These are phyloP conservation scores for Eragrostis curvula DNA, from an alignment of 176 grass and related monocot genomes.

Conservation along the genomic window DNA sequence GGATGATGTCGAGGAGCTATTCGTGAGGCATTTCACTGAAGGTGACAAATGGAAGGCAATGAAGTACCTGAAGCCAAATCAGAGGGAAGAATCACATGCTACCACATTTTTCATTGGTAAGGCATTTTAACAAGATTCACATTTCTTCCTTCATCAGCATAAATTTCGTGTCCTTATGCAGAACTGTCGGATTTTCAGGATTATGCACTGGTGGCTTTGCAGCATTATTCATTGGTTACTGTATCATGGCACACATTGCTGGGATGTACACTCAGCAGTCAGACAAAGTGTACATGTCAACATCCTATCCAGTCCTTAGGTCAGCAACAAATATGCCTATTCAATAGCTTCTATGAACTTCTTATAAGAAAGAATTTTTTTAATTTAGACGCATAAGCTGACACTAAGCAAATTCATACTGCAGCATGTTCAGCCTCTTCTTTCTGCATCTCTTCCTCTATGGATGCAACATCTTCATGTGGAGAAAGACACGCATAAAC, in stretches of 20 bases:
- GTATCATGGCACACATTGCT: slow-evolving; percentile 83
- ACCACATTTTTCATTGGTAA: slow-evolving; percentile 97
- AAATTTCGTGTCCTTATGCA: slow-evolving; percentile 35
- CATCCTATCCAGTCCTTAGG: slow-evolving; percentile 93
- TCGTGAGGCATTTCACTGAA: slow-evolving; percentile 76
- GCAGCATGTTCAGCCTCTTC: slow-evolving; percentile 96
- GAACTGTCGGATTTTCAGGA: slow-evolving; percentile 56
- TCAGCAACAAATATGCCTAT: slow-evolving; percentile 40
- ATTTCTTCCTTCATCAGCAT: slow-evolving; percentile 24
- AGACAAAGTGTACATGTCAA: slow-evolving; percentile 94
- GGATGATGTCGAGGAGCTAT: slow-evolving; percentile 91
- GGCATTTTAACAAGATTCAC: slow-evolving; percentile 27
- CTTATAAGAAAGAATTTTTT: background rate
- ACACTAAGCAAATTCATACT: slow-evolving; percentile 43
- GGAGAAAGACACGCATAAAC: slow-evolving; percentile 92
- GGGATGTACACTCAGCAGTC: slow-evolving; percentile 89
- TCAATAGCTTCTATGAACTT: slow-evolving; percentile 22
- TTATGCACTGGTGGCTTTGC: slow-evolving; percentile 77
- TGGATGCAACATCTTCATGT: slow-evolving; percentile 99
- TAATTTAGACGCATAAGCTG: slow-evolving; percentile 20
- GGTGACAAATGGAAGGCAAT: slow-evolving; percentile 88
- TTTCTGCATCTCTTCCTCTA: slow-evolving; percentile 95
- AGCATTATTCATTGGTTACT: slow-evolving; percentile 88
- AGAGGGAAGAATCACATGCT: slow-evolving; percentile 78
- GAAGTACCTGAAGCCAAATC: slow-evolving; percentile 93